phyloP scores from a whole-genome alignment of 2,329 filamentous ascomycete genomes.

The Hymenoscyphus scutula region DNA sequence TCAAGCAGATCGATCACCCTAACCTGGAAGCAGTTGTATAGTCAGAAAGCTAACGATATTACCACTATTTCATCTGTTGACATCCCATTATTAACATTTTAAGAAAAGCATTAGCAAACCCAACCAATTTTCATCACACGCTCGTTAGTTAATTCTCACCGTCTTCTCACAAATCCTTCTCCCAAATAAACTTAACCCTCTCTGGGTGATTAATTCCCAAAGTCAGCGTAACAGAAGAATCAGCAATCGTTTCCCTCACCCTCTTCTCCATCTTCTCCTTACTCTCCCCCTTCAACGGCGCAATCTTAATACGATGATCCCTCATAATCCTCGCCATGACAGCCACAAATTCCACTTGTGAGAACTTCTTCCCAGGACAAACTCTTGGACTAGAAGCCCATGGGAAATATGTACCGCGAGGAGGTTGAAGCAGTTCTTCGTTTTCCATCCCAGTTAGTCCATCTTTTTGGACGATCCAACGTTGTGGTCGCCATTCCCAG shows the following conservation, averaged over 20 bases:
- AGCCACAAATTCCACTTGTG: conserved; percentile 21
- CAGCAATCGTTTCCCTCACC: not conserved
- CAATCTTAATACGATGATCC: conserved; percentile 7
- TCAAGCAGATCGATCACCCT: too few relatives aligned
- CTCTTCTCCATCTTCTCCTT: not conserved
- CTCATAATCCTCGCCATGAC: conserved; percentile 13
- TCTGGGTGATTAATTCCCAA: not conserved
- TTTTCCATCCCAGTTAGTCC: not conserved
- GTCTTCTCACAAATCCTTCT: not conserved
- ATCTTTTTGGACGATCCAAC: conserved; percentile 11
- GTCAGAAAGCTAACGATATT: too few relatives aligned
- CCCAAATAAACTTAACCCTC: not conserved
- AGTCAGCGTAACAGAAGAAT: not conserved
- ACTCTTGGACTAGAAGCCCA: conserved; percentile 16
- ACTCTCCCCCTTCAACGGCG: conserved; percentile 4
- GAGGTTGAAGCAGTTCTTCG: conserved; percentile 8
- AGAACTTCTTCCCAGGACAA: conserved; percentile 19
- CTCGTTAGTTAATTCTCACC: too few relatives aligned
- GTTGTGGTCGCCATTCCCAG: conserved; percentile 11
- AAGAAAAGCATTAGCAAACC: too few relatives aligned
- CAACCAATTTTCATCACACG: too few relatives aligned
- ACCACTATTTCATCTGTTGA: too few relatives aligned
- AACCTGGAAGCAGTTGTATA: too few relatives aligned
- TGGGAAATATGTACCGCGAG: conserved; percentile 9
- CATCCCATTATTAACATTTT: too few relatives aligned